Evolutionary conservation across 2,329 filamentous ascomycete genomes (phyloP).

Genomic region (Pseudogymnoascus sp.): DNA sequence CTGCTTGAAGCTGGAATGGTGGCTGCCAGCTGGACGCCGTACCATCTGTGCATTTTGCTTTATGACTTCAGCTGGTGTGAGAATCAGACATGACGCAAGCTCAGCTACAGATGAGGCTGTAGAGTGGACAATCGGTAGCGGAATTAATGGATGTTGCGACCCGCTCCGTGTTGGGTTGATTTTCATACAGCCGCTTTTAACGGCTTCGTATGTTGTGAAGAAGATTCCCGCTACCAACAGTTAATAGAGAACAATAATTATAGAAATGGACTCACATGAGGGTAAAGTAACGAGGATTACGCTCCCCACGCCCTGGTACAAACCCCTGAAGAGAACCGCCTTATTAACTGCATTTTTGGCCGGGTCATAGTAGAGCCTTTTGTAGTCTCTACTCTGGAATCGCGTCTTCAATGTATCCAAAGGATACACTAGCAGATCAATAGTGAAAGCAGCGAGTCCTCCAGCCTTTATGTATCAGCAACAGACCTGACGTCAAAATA

Average conservation of each 20-base stretch:
- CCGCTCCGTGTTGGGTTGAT: slow-evolving; percentile 36
- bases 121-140: slow-evolving; percentile 64
- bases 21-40: slow-evolving; percentile 27
- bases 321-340: slow-evolving; percentile 56
- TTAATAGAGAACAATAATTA: slow-evolving; percentile 16
- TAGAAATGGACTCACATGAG: slow-evolving; percentile 48
- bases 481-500: slow-evolving; percentile 6
- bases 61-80: slow-evolving; percentile 82
- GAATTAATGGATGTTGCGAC: slow-evolving; percentile 58
- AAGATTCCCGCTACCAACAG: slow-evolving; percentile 62
- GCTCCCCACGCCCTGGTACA: slow-evolving; percentile 83
- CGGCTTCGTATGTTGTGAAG: slow-evolving; percentile 80
- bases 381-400: slow-evolving; percentile 70
- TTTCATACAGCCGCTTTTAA: slow-evolving; percentile 56
- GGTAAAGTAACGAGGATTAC: slow-evolving; percentile 82
- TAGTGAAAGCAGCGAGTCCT: slow-evolving; percentile 74
- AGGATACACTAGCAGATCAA: slow-evolving; percentile 82
- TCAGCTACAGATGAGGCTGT: slow-evolving; percentile 70
- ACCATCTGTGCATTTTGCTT: slow-evolving; percentile 94
- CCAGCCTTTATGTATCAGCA: slow-evolving; percentile 53
- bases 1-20: slow-evolving; percentile 40
- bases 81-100: slow-evolving; percentile 74
- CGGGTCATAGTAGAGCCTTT: slow-evolving; percentile 55
- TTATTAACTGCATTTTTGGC: slow-evolving; percentile 46
- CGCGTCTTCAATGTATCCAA: slow-evolving; percentile 86